Base-by-base conservation (phyloP, 805 yeast species). In the Spathaspora hagerdaliae region DNA sequence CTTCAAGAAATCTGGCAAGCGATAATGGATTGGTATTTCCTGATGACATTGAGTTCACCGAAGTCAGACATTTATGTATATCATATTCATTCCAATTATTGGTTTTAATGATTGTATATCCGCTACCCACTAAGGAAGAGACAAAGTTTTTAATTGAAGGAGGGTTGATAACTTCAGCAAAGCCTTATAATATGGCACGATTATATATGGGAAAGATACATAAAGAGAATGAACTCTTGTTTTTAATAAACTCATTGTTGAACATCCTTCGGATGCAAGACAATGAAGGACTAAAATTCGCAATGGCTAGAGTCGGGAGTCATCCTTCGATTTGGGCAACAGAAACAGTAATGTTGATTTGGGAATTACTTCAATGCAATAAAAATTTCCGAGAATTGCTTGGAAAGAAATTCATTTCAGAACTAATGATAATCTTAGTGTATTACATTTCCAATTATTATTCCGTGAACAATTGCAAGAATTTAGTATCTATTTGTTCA, bases 281-380 rank as follows among this genome's bases (percentile, higher is more conserved):
- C 37, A 61, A 65, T 8, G 38, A 51, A 7, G 32, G 32, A 9
- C 12, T 11, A 11, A 43, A 47, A 35, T 51, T 51, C 12, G 36
- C 47, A 14, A 36, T 43, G 13, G 24, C 9, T 15, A 26, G 31
- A 38, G 11, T 15, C n/a, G 34, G 47, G 54, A 42, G 39, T 50
- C 45, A 51, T 49, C 59, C 65, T 39, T 53, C 69, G 5, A 9
- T 27, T 9, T 72, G 90, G 83, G 60, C 81, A 2, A 65, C 73
- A 3, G 91, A 85, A 56, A 58, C 78, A n/a, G 62, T 80, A 6
- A 73, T 85, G 58, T 58, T 91, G 7, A 52, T 86, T 12, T 87
- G 96, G 87, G 96, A 87, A 55, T 64, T 89, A 37, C 64, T 79
- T 31, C 92, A 87, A 57, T 82, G 89, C 53, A 92, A 92, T 63